These are phyloP conservation scores for Brassica balearica DNA, from an alignment of 441 rosid species.

Conservation along the genomic window DNA sequence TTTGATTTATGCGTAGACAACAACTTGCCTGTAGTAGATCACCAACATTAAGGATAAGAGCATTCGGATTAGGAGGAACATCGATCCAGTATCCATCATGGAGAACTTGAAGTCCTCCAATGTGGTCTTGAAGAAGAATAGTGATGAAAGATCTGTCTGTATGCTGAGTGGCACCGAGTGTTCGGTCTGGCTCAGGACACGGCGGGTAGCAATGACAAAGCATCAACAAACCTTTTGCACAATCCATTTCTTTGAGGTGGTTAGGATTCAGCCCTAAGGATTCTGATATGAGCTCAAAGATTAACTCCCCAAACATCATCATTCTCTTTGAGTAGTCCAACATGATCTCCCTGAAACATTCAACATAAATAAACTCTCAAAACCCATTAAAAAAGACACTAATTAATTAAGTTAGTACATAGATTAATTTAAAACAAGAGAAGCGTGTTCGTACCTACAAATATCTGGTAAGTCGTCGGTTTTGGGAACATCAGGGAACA, in stretches of 20 bases:
- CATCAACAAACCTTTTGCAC: not conserved
- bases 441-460: constrained; percentile 2
- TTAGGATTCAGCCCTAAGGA: not conserved
- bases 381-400: not conserved
- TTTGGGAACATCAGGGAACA: constrained; percentile 20
- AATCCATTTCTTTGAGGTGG: not conserved
- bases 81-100: not conserved
- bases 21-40: not conserved
- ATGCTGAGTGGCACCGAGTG: not conserved
- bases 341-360: constrained; percentile 12
- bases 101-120: not conserved
- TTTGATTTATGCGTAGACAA: not conserved
- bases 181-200: constrained; percentile 4
- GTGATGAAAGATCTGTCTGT: not conserved
- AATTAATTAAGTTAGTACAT: not conserved
- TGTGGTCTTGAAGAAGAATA: not conserved
- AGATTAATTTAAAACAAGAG: too few relatives aligned
- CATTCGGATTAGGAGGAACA: not conserved
- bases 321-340: constrained; percentile 46
- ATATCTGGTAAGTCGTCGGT: constrained; percentile 17
- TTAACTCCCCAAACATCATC: constrained; percentile 42
- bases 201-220: not conserved
- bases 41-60: not conserved
- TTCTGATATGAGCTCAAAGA: constrained; percentile 20
- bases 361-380: not conserved